These are phyloP conservation scores for Fusarium illudens DNA, from an alignment of 2,329 filamentous ascomycete species.

Conservation along the genomic window DNA sequence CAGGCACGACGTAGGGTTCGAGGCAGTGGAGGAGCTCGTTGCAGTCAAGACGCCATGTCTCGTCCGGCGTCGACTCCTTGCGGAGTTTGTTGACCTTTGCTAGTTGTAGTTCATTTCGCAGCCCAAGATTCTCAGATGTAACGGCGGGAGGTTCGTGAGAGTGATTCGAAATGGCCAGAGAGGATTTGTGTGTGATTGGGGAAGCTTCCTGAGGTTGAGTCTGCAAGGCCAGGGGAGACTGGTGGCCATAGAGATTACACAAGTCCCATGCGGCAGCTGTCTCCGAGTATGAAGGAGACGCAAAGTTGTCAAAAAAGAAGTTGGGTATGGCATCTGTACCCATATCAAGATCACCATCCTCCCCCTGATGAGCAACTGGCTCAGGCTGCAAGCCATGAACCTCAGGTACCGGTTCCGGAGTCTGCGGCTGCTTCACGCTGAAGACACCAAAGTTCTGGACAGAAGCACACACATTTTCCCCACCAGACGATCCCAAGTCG, in stretches of 20 bases:
- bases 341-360: neutral
- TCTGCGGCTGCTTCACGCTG: neutral
- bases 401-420: neutral
- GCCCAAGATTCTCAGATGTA: neutral
- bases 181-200: neutral
- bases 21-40: constrained; percentile 8
- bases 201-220: neutral
- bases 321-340: neutral
- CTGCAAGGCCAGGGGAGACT: neutral
- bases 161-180: neutral
- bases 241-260: constrained; percentile 10
- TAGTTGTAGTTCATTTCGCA: neutral
- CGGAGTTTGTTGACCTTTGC: neutral
- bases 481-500: neutral
- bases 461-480: constrained; percentile 2
- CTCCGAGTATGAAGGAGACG: constrained; percentile 17
- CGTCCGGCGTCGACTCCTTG: neutral
- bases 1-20: constrained; percentile 4
- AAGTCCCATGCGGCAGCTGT: constrained; percentile 19
- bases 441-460: constrained; percentile 25
- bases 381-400: neutral
- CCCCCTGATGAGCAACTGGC: neutral
- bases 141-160: neutral
- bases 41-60: neutral
- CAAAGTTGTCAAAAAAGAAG: neutral